phyloP scores from a whole-genome alignment of 1,139 yeast genomes.

The Candida buenavistaensis region DNA sequence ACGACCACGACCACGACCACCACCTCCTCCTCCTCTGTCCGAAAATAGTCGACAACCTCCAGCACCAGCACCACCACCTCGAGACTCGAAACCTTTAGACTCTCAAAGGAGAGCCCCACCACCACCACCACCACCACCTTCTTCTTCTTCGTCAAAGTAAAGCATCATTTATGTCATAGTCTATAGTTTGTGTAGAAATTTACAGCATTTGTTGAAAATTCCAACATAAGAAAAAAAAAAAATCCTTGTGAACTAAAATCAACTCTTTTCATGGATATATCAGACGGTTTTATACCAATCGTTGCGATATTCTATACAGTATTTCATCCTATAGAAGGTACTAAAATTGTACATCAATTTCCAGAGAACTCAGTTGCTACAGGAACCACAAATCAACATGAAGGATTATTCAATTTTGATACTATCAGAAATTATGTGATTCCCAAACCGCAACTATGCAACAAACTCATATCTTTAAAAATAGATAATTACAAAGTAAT shows the following conservation, averaged over 20 bases:
- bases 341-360: conserved; percentile 90
- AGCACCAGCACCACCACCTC: conserved; percentile 22
- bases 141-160: too few relatives aligned
- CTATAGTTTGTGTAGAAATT: too few relatives aligned
- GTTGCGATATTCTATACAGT: conserved; percentile 85
- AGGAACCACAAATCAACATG: neutral
- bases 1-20: too few relatives aligned
- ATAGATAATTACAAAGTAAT: conserved; percentile 69
- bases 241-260: neutral
- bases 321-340: conserved; percentile 94
- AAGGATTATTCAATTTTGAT: conserved; percentile 72
- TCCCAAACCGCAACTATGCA: conserved; percentile 91
- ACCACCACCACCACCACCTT: conserved; percentile 23
- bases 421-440: conserved; percentile 85
- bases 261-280: conserved; percentile 30
- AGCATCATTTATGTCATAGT: too few relatives aligned
- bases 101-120: conserved; percentile 18
- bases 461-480: conserved; percentile 72
- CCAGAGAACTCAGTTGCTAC: conserved; percentile 60
- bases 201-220: too few relatives aligned
- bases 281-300: conserved; percentile 77
- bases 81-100: conserved; percentile 10
- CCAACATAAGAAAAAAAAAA: conserved; percentile 2
- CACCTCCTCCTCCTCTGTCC: conserved; percentile 4
- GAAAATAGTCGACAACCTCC: too few relatives aligned